Base-by-base conservation (phyloP, 305 asterid genomes). In the Ilex paraguariensis region DNA sequence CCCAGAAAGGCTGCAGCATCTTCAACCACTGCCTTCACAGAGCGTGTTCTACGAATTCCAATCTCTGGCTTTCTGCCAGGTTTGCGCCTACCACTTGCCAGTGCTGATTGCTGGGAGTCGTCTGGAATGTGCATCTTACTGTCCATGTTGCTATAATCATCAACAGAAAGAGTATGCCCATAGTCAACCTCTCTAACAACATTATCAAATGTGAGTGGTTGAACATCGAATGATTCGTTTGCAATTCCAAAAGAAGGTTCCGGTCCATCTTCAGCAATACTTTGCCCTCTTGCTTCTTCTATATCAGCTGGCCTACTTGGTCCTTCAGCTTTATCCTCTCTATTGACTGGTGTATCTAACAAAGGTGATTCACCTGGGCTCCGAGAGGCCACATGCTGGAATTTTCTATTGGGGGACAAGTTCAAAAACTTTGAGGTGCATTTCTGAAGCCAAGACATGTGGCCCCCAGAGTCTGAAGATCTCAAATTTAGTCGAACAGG, bases 1-100 rank as follows among this genome's bases (percentile, higher is more conserved):
- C 82, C 77, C 59, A 86, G 67, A 75, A 85, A 74, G 68, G 73
- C 80, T 46, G 75, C 83, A 39, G 83, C 91, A 49, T 91, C 95
- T 77, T 91, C 87, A 77, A 86, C 87, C 56, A 76, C 95, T 16
- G 75, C 84, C 70, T 79, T 82, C 58, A 74, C 87, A 44, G 92
- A 78, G 58, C 59, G 79, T 51, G 75, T 79, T 69, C 88, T 77
- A 73, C 57, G 79, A 69, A 81, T 69, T 63, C 75, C 80, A 36
- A 56, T 72, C 63, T 58, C 69, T 16, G 75, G 21, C 66, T 67
- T 87, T 69, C 77, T 71, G 56, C 63, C 70, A 52, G 80, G 60
- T 72, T 69, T 82, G 49, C 71, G 71, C 6, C 71, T 70, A 53
- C 53, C 55, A 56, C 57, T 73, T 36, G 68, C 78, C 74, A 67